phyloP scores from a whole-genome alignment of 768 basidiomycete species.

The Auricularia heimuer region DNA sequence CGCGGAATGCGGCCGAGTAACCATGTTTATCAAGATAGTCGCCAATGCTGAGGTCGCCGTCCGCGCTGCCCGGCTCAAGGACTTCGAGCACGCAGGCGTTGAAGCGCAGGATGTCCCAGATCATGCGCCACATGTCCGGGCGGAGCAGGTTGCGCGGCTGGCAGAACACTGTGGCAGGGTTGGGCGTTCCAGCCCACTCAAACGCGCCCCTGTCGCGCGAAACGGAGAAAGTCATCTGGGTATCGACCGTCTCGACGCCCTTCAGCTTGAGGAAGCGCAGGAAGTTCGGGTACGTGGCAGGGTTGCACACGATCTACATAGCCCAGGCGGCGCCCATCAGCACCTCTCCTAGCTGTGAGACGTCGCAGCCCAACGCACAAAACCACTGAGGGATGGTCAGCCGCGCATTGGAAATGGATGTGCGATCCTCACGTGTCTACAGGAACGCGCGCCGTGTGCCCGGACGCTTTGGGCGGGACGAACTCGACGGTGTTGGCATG shows the following conservation, averaged over 20 bases:
- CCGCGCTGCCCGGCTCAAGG: slow-evolving; percentile 17
- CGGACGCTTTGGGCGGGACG: slow-evolving; percentile 21
- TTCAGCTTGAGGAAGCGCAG: slow-evolving; percentile 50
- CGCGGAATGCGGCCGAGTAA: slow-evolving; percentile 57
- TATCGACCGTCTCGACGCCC: slow-evolving; percentile 40
- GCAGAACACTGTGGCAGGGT: slow-evolving; percentile 52
- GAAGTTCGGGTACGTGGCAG: slow-evolving; percentile 70
- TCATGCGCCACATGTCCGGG: slow-evolving; percentile 58
- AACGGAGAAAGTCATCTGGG: slow-evolving; percentile 72
- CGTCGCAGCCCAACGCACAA: slow-evolving; percentile 31
- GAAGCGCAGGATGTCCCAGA: slow-evolving; percentile 64
- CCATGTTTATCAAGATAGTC: slow-evolving; percentile 50
- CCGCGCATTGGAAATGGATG: not conserved
- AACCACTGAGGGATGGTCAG: slow-evolving; percentile 33
- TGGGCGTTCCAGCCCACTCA: slow-evolving; percentile 65
- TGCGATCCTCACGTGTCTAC: slow-evolving; percentile 56
- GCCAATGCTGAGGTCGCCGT: slow-evolving; percentile 34
- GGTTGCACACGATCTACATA: slow-evolving; percentile 64
- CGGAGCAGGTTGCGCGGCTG: slow-evolving; percentile 53
- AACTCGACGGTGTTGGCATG: slow-evolving; percentile 69
- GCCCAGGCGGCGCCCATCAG: not conserved
- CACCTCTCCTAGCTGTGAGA: not conserved
- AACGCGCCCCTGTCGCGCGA: slow-evolving; percentile 59
- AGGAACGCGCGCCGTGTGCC: slow-evolving; percentile 30
- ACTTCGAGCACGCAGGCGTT: slow-evolving; percentile 55